Percentiles rank a stretch among this genome's conserved stretches.
phyloP scores from a whole-genome alignment of 2,329 filamentous ascomycete genomes.

The Hypoxylon sp. region DNA sequence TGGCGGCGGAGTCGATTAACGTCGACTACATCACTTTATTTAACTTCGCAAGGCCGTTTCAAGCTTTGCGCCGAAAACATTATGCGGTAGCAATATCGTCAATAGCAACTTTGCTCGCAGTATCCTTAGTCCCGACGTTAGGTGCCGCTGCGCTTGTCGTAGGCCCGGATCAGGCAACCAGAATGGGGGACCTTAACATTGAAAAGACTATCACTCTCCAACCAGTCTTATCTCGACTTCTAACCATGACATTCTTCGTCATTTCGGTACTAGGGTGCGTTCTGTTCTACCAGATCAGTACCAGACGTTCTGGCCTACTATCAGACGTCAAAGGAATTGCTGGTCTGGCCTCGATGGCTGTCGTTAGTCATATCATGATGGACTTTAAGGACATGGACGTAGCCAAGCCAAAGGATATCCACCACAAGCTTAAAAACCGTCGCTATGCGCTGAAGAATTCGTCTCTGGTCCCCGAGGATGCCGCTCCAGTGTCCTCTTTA shows the following conservation, averaged over 20 bases:
- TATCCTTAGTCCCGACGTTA: constrained; percentile 78
- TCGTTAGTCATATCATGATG: constrained; percentile 78
- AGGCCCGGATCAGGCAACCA: constrained; percentile 64
- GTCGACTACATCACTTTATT: constrained; percentile 81
- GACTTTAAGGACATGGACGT: constrained; percentile 82
- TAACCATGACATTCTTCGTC: constrained; percentile 70
- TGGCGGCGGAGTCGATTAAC: constrained; percentile 77
- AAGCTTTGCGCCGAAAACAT: constrained; percentile 73
- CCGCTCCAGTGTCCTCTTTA: constrained; percentile 59
- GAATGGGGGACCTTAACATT: constrained; percentile 59
- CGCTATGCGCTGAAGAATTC: constrained; percentile 80
- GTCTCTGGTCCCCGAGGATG: constrained; percentile 76
- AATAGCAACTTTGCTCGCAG: constrained; percentile 74
- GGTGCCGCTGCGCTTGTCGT: constrained; percentile 75
- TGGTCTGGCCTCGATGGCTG: constrained; percentile 82
- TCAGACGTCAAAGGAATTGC: constrained; percentile 81
- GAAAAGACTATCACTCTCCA: constrained; percentile 71
- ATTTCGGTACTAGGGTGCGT: constrained; percentile 71
- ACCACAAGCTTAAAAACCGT: constrained; percentile 74
- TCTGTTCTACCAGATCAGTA: constrained; percentile 73
- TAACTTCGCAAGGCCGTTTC: constrained; percentile 75
- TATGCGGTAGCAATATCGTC: constrained; percentile 79
- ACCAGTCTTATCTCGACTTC: constrained; percentile 71
- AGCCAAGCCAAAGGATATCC: constrained; percentile 76
- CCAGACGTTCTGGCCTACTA: constrained; percentile 75